These are phyloP conservation scores for Talaromyces sp. DNA, from an alignment of 2,329 filamentous ascomycete species.

Conservation along the genomic window DNA sequence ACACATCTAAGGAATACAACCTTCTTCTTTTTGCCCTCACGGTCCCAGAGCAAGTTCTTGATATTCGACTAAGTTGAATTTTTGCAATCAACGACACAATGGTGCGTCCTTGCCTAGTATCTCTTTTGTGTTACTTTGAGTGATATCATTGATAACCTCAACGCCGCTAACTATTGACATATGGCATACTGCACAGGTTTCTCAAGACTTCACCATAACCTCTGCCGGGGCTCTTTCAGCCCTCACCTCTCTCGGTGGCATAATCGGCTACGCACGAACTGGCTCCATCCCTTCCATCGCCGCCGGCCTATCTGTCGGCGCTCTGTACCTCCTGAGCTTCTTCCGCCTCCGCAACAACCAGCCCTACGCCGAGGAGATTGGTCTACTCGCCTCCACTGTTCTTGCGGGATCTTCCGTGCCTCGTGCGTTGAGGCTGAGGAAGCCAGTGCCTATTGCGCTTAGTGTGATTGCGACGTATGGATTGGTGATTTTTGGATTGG, in stretches of 20 bases:
- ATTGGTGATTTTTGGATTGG: conserved; percentile 73
- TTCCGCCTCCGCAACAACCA: conserved; percentile 72
- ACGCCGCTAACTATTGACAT: not conserved
- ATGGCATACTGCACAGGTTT: not conserved
- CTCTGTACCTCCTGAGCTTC: conserved; percentile 73
- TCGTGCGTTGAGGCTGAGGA: conserved; percentile 75
- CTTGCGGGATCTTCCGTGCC: conserved; percentile 82
- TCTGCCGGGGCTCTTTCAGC: conserved; percentile 75
- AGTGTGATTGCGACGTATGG: conserved; percentile 77
- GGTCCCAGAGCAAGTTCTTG: no score
- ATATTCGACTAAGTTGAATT: no score
- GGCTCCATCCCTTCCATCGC: conserved; percentile 81
- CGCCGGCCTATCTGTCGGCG: conserved; percentile 79
- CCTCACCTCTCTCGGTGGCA: conserved; percentile 81
- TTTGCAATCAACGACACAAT: not conserved
- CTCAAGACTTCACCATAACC: conserved; percentile 35
- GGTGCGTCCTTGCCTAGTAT: not conserved
- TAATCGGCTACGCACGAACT: conserved; percentile 79
- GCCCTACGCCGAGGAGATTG: conserved; percentile 81
- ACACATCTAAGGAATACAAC: not conserved
- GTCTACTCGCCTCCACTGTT: conserved; percentile 81
- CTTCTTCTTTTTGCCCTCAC: no score
- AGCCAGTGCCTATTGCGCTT: conserved; percentile 78
- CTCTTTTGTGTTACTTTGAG: not conserved
- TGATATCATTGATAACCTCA: not conserved